Evolutionary conservation across 495 filamentous ascomycete genomes (phyloP).

Genomic region (Xylaria bambusicola): DNA sequence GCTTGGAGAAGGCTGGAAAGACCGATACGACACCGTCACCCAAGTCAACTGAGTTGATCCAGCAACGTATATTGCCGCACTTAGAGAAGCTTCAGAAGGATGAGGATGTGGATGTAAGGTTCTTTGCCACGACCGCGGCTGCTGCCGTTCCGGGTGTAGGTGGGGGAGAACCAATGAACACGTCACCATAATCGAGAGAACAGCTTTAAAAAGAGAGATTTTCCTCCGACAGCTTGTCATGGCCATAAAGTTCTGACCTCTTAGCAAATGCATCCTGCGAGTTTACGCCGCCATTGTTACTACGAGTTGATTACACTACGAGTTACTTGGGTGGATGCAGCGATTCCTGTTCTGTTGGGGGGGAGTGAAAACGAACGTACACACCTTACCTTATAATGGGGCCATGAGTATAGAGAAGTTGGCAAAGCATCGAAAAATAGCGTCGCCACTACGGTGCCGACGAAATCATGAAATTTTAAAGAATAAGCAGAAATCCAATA

Average conservation of each 20-base stretch:
- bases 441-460: neutral
- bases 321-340: too few species aligned
- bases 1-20: slow-evolving; percentile 75
- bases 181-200: slow-evolving; percentile 54
- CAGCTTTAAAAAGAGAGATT: slow-evolving; percentile 24
- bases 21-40: slow-evolving; percentile 61
- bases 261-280: slow-evolving; percentile 26
- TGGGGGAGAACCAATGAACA: slow-evolving; percentile 58
- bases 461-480: slow-evolving; percentile 8
- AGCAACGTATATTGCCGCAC: slow-evolving; percentile 83
- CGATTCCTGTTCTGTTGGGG: too few species aligned
- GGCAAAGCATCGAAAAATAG: slow-evolving; percentile 7
- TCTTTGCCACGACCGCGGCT: slow-evolving; percentile 71
- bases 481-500: slow-evolving; percentile 12
- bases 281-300: slow-evolving; percentile 11
- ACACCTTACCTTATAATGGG: slow-evolving; percentile 3
- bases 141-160: slow-evolving; percentile 41
- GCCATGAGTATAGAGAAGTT: slow-evolving; percentile 17
- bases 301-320: too few species aligned
- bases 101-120: slow-evolving; percentile 96
- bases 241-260: slow-evolving; percentile 28
- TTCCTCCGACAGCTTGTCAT: slow-evolving; percentile 20
- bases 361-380: too few species aligned
- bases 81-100: slow-evolving; percentile 94
- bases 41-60: slow-evolving; percentile 77